Evolutionary conservation across 805 yeast species (phyloP).

Genomic region (Candida ponderosae): DNA sequence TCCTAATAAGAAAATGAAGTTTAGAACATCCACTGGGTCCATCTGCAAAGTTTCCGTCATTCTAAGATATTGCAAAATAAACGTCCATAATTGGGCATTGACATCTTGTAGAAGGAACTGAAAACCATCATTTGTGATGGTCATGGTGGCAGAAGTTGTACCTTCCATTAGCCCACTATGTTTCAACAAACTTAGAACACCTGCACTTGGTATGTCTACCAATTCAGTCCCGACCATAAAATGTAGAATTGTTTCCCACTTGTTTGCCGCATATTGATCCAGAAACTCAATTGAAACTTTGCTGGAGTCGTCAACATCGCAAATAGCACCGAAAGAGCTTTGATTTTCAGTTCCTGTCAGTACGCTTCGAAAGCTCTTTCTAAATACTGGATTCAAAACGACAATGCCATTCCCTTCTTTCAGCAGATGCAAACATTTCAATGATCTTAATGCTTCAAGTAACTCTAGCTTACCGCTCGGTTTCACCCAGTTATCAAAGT

Average conservation of each 20-base stretch:
- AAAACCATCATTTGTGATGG: slow-evolving; percentile 87
- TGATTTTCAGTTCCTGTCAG: slow-evolving; percentile 69
- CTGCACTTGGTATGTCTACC: slow-evolving; percentile 62
- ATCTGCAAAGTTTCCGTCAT: slow-evolving; percentile 76
- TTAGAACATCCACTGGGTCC: slow-evolving; percentile 94
- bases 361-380: slow-evolving; percentile 71
- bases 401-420: slow-evolving; percentile 44
- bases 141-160: slow-evolving; percentile 31
- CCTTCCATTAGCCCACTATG: slow-evolving; percentile 89
- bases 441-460: slow-evolving; percentile 70
- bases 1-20: slow-evolving; percentile 89
- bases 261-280: slow-evolving; percentile 72
- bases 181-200: slow-evolving; percentile 67
- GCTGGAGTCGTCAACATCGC: slow-evolving; percentile 46
- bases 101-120: slow-evolving; percentile 90
- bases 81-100: slow-evolving; percentile 91
- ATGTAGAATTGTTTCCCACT: slow-evolving; percentile 94
- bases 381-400: slow-evolving; percentile 64
- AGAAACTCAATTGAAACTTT: slow-evolving; percentile 57
- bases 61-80: slow-evolving; percentile 78
- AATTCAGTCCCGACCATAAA: slow-evolving; percentile 94
- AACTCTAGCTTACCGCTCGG: slow-evolving; percentile 43
- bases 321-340: slow-evolving; percentile 71
- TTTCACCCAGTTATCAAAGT: slow-evolving; percentile 71
- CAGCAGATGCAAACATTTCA: slow-evolving; percentile 69